Percentiles rank a stretch among this genome's conserved stretches.
These are phyloP conservation scores for Daedaleopsis sinensis DNA, from an alignment of 768 basidiomycete species.

Conservation along the genomic window DNA sequence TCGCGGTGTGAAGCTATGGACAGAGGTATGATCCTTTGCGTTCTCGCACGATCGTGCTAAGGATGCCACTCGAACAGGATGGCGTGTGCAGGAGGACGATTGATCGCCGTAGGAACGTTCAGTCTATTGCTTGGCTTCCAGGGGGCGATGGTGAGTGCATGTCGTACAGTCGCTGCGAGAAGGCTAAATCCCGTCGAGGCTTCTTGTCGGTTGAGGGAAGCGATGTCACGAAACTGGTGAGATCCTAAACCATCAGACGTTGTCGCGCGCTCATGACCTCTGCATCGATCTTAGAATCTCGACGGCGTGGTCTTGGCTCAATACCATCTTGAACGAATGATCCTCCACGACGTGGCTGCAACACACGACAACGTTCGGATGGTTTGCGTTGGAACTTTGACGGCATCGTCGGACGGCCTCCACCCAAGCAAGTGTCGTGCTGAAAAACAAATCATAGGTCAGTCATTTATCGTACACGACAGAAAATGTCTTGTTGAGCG, in stretches of 20 bases:
- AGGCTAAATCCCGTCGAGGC: conserved; percentile 38
- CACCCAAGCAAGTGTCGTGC: conserved; percentile 69
- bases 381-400: conserved; percentile 67
- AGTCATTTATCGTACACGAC: conserved; percentile 18
- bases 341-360: conserved; percentile 70
- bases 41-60: not conserved
- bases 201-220: conserved; percentile 75
- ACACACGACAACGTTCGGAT: conserved; percentile 67
- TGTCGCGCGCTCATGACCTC: not conserved
- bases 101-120: conserved; percentile 54
- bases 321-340: conserved; percentile 63
- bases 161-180: not conserved
- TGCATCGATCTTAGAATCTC: conserved; percentile 46
- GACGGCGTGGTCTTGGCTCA: conserved; percentile 59
- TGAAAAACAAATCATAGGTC: conserved; percentile 78
- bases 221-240: conserved; percentile 60
- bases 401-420: conserved; percentile 62
- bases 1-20: conserved; percentile 74
- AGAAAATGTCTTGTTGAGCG: not conserved
- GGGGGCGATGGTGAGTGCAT: conserved; percentile 51
- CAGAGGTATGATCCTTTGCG: conserved; percentile 46
- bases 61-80: conserved; percentile 43
- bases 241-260: conserved; percentile 9
- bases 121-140: conserved; percentile 72
- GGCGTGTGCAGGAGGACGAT: conserved; percentile 72